phyloP scores from a whole-genome alignment of 2,329 filamentous ascomycete genomes.

The Dactylellina sp. region DNA sequence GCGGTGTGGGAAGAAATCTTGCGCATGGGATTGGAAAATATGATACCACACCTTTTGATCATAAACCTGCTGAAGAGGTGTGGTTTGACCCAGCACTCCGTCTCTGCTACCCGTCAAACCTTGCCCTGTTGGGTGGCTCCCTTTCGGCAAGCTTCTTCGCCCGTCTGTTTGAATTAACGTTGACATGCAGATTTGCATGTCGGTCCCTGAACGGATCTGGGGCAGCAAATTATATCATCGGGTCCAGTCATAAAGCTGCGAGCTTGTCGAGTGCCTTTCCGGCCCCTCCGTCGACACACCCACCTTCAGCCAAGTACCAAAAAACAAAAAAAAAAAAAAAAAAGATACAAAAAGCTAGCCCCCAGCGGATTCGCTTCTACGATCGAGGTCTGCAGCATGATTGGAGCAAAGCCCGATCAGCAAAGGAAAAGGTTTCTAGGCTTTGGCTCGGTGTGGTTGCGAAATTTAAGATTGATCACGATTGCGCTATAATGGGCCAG shows the following conservation, averaged over 20 bases:
- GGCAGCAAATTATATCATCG: slow-evolving; percentile 14
- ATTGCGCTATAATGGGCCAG: slow-evolving; percentile 49
- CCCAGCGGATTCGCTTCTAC: slow-evolving; percentile 14
- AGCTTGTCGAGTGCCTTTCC: background rate
- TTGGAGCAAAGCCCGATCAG: slow-evolving; percentile 11
- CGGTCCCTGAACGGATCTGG: slow-evolving; percentile 34
- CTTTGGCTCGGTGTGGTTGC: slow-evolving; percentile 47
- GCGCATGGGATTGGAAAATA: slow-evolving; percentile 16
- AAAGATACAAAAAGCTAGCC: no score
- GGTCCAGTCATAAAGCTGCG: background rate
- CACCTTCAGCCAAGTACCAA: no score
- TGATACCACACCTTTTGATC: slow-evolving; percentile 15
- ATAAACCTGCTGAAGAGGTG: slow-evolving; percentile 20
- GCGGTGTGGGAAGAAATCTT: background rate
- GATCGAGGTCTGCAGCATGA: slow-evolving; percentile 14
- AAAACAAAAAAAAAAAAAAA: no score
- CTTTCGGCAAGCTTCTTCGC: slow-evolving; percentile 29
- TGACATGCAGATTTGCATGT: slow-evolving; percentile 48
- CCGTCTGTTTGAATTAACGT: slow-evolving; percentile 34
- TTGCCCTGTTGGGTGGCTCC: slow-evolving; percentile 45
- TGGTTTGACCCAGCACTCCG: slow-evolving; percentile 50
- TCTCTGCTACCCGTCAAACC: slow-evolving; percentile 52
- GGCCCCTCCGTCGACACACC: no score
- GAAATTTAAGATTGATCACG: slow-evolving; percentile 53
- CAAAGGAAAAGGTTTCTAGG: background rate